Base-by-base conservation (phyloP, 2,329 filamentous ascomycete genomes). In the Aspergillus vadensis region DNA sequence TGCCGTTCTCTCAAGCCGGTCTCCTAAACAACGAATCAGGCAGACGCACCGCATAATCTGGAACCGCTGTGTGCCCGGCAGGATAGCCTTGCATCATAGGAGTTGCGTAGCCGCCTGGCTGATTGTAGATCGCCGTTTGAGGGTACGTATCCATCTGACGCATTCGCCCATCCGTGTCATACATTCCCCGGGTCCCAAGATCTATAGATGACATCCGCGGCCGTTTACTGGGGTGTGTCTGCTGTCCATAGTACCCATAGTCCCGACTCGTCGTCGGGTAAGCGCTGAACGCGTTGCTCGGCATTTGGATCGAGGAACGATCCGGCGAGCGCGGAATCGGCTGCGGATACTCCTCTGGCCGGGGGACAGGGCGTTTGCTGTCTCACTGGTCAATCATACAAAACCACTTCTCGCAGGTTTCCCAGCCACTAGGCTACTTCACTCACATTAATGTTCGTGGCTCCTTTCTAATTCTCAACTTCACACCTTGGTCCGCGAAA, bases 401-500 rank as follows among this genome's bases (percentile, higher is more conserved):
- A 32, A 10, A 23, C 41, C 12, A 30, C 39, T 32, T 23, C 10
- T 36, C 41, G 23, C 27, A 25, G 27, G 27, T 4, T 21, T 19
- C 48, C 10, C n/a, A 30, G 38, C 9, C 25, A 36, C n/a, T 12
- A 6, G 21, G 6, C 15, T 47, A 25, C 41, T 41, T 32, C 44
- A 74, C 74, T 70, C 63, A 77, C 77, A 78, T 70, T 60, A 78
- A 65, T n/a, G 83, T 83, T 59, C 91, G 83, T 48, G 91, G 89
- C 74, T 96, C 92, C 73, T 96, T 96, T 57, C 92, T 86, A 50
- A 96, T 83, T 55, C 92, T 85, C 32, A 97, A 80, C 55, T 91
- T 88, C 14, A 96, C 91, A 8, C 92, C 92, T 73, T 96, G 92
- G 69, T 96, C 92, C 65, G 90, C 90, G 74, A 97, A 94, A 0